Evolutionary conservation across 352 stramenopile genomes (phyloP), one percentile per base, ranked within the genome.

Genomic region (Pythium sukuiense): DNA sequence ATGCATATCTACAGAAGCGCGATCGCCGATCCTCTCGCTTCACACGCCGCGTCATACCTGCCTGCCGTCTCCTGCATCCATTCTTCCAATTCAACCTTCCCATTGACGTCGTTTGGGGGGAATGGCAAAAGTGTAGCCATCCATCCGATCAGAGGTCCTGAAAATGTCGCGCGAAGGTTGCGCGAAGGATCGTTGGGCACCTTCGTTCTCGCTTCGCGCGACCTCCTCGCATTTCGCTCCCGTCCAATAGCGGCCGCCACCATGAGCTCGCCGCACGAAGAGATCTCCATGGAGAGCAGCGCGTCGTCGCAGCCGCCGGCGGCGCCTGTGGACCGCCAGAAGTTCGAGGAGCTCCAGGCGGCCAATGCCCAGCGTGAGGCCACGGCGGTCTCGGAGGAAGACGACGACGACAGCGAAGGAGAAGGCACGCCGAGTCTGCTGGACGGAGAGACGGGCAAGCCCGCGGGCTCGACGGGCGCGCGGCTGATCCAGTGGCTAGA

Each of bases 401-500:
- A 49, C 32, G 49, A 35, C 68, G 43, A 61, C 52, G 49, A 57
- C 4, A 59, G 63, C n/a, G 64, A 66, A 45, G 62, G 63, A 39
- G 57, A 67, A 12, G 37, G 20, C 7, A 60, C 65, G 30, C 59
- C 53, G n/a, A 67, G 59, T 35, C 59, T 72, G 29, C 30, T 72
- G 24, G 61, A 67, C 12, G 67, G 53, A 7, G 67, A 66, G 45
- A 68, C 53, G 5, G 68, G 55, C 52, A 59, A 65, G 27, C 60
- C 55, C 6, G 59, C 71, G 24, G 85, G 89, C 57, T 78, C 73
- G 2, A 77, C 87, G 14, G 81, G 85, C 12, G 79, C 72, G 37
- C 81, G 90, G 55, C 74, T 96, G 18, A 83, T 92, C 53, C 70
- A 83, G 50, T 96, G 87, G 87, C 81, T 96, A 5, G 83, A 90